Evolutionary conservation across 1,284 basidiomycete genomes (phyloP).

Genomic region (Serendipita sp.): DNA sequence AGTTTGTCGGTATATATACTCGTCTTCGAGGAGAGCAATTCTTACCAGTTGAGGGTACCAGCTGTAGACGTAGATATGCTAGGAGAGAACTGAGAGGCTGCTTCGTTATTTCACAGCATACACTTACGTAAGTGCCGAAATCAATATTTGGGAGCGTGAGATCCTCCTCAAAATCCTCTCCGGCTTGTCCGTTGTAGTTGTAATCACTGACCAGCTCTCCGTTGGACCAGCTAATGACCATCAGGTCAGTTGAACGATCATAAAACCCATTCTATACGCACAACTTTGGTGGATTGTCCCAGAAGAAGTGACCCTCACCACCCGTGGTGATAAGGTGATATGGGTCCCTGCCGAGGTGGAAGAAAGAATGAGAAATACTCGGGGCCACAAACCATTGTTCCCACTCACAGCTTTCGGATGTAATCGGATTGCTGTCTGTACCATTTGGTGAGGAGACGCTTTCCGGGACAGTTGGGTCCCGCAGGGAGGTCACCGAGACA

Average conservation of each 20-base stretch:
- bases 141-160: constrained; percentile 38
- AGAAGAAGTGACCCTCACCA: constrained; percentile 43
- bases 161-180: constrained; percentile 40
- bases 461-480: constrained; percentile 34
- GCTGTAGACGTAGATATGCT: constrained; percentile 41
- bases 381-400: too few species aligned
- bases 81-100: constrained; percentile 3
- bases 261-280: constrained; percentile 12
- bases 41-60: constrained; percentile 29
- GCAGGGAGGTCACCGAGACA: constrained; percentile 36
- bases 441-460: constrained; percentile 34
- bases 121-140: constrained; percentile 38
- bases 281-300: constrained; percentile 28
- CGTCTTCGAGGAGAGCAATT: not conserved
- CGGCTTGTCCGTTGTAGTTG: constrained; percentile 44
- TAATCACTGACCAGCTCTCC: constrained; percentile 33
- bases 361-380: too few species aligned
- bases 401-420: constrained; percentile 34
- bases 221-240: constrained; percentile 25
- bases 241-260: not conserved
- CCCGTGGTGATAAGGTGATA: constrained; percentile 43
- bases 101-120: not conserved
- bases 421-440: constrained; percentile 37
- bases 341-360: constrained; percentile 27
- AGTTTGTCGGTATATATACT: not conserved